Conservation (phyloP, 371 early-diverging fungal species). For the Mucor lusitanicus region DNA sequence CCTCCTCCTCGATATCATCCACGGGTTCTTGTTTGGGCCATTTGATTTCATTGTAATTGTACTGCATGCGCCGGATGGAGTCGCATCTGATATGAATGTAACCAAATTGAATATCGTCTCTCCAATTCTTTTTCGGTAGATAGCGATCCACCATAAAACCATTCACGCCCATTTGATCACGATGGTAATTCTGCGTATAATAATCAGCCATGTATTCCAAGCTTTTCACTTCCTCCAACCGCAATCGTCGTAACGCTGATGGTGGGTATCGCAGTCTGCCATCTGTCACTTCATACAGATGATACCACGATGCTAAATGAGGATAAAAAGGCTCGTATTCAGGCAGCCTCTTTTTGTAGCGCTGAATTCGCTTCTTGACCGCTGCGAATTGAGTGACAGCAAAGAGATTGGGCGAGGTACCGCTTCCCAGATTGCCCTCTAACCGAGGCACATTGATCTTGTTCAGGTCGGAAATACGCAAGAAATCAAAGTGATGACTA, state of each 20-base stretch:
- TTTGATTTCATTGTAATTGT: constrained; percentile 5
- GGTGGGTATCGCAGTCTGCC: constrained; percentile 4
- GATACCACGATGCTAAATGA: constrained; percentile 11
- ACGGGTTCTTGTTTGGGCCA: background rate
- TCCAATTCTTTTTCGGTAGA: constrained; percentile 8
- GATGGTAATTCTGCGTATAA: background rate
- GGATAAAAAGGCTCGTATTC: background rate
- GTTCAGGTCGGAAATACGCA: constrained; percentile 10
- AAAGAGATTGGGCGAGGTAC: constrained; percentile 10
- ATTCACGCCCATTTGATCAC: background rate
- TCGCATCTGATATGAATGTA: constrained; percentile 7
- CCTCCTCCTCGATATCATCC: no score
- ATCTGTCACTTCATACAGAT: constrained; percentile 13
- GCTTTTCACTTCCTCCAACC: background rate
- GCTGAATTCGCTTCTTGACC: background rate
- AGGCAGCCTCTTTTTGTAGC: background rate
- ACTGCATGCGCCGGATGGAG: background rate
- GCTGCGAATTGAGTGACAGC: background rate
- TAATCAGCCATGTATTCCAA: background rate
- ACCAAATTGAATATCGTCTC: constrained; percentile 6
- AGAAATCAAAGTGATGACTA: constrained; percentile 6
- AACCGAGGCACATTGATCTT: background rate
- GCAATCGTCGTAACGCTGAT: constrained; percentile 1
- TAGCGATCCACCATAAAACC: constrained; percentile 7
- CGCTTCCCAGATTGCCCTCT: constrained; percentile 9